Evolutionary conservation across 441 rosid genomes (phyloP), one percentile per base, ranked within the genome.

Genomic region (Viola pubescens): DNA sequence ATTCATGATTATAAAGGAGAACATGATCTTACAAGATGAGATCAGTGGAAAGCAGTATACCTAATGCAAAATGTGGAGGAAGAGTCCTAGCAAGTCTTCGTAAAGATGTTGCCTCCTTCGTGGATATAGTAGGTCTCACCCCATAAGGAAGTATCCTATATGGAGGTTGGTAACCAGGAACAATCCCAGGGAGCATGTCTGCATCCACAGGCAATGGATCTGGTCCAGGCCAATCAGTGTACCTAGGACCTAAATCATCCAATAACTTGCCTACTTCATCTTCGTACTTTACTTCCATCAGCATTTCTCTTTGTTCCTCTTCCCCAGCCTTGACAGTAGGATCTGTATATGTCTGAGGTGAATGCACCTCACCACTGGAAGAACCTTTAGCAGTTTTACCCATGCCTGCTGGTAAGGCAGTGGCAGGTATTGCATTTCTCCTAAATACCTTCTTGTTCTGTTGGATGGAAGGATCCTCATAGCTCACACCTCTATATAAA

Each of bases 1-100:
- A 59, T 48, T 19, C 38, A 63, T 61, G 63, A 50, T 63, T 52
- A 55, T 48, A 43, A 75, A 49, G 12, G 43, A 53, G 19, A 16
- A 7, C 41, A n/a, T 50, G 59, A 19, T 61, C 19, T n/a, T 8
- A 48, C 16, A 11, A 11, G 4, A 55, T 52, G 60, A 16, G 19
- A 54, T 19, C 57, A 48, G 71, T 41, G 37, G 37, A 40, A 66
- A 65, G 63, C 7, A 13, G 63, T 71, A 61, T 77, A 92, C 97
- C 97, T 74, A 89, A 71, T 40, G 95, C 94, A 79, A 92, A 92
- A 58, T 92, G 98, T 51, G 97, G 96, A 65, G 97, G 96, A 66
- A 92, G 81, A 72, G 79, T 50, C 76, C 90, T 77, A 34, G 92
- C 97, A 75, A 92, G 78, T 65, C 97, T 84, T 73, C 88, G 73